Percentiles rank a stretch among this genome's conserved stretches.
Evolutionary conservation across 257 asterid species (phyloP).

Genomic region (Jacaranda mimosifolia): DNA sequence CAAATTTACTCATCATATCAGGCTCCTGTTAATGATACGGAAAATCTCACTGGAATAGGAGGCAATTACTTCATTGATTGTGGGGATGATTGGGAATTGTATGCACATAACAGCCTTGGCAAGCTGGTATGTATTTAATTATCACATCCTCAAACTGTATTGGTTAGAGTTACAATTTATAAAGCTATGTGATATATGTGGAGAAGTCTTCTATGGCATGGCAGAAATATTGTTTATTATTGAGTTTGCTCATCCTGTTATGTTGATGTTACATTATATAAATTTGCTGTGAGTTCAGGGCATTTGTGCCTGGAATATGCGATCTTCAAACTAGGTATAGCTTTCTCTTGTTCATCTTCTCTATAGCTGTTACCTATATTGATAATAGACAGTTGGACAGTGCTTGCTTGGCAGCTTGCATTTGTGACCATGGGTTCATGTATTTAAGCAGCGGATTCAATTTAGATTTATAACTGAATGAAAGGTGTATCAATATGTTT

Average conservation of each 20-base stretch:
- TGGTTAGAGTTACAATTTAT: neutral
- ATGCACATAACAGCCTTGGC: slow-evolving; percentile 84
- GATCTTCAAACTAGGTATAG: slow-evolving; percentile 8
- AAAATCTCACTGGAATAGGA: slow-evolving; percentile 60
- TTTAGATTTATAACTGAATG: neutral
- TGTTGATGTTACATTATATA: neutral
- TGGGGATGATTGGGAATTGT: slow-evolving; percentile 90
- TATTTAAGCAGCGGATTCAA: neutral
- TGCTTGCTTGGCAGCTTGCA: slow-evolving; percentile 11
- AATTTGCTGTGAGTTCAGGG: slow-evolving; percentile 11
- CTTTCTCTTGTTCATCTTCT: slow-evolving; percentile 16
- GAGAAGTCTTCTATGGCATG: neutral
- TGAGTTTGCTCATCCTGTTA: neutral
- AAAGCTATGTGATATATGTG: slow-evolving; percentile 12
- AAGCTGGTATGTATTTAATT: slow-evolving; percentile 61
- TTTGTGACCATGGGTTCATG: neutral
- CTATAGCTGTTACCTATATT: neutral
- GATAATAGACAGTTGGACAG: neutral
- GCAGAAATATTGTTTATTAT: neutral
- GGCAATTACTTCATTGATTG: slow-evolving; percentile 79
- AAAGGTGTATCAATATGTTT: neutral
- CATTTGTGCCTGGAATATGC: slow-evolving; percentile 10
- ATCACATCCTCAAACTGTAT: slow-evolving; percentile 6
- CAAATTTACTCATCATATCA: slow-evolving; percentile 89
- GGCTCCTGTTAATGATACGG: slow-evolving; percentile 65